These are phyloP conservation scores for Aureobasidium namibiae DNA, from an alignment of 2,329 filamentous ascomycete genomes.

Conservation along the genomic window DNA sequence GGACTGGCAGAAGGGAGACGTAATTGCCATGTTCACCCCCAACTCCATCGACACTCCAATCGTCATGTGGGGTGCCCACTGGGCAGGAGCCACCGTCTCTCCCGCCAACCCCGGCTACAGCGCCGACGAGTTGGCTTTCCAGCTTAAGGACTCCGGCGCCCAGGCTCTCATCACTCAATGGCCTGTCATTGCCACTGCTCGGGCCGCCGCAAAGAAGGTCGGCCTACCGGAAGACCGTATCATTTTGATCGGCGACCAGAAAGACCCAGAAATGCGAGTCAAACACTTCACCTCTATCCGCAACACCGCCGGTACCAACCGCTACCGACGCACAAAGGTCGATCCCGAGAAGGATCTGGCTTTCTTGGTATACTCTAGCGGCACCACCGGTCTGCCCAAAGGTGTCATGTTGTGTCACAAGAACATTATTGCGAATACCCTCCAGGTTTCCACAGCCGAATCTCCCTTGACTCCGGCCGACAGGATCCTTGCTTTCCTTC, in stretches of 20 bases:
- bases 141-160: conserved; percentile 70
- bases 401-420: conserved; percentile 78
- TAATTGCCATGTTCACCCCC: conserved; percentile 72
- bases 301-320: conserved; percentile 52
- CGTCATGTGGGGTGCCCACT: conserved; percentile 69
- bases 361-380: conserved; percentile 81
- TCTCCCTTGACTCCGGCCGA: conserved; percentile 52
- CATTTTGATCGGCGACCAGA: conserved; percentile 64
- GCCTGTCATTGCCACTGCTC: conserved; percentile 55
- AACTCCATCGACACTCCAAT: conserved; percentile 79
- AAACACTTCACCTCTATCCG: conserved; percentile 67
- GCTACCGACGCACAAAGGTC: conserved; percentile 53
- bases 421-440: conserved; percentile 69
- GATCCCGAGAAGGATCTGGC: conserved; percentile 65
- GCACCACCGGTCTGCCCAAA: conserved; percentile 86
- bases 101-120: conserved; percentile 87
- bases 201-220: conserved; percentile 58
- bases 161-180: conserved; percentile 68
- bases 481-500: conserved; percentile 67
- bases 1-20: conserved; percentile 76
- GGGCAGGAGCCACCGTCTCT: conserved; percentile 74
- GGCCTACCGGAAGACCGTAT: conserved; percentile 66
- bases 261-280: conserved; percentile 49
- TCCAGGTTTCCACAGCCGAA: conserved; percentile 35
- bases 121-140: conserved; percentile 71